Evolutionary conservation across 192 early-diverging fungal genomes (phyloP), one percentile per base, ranked within the genome.

Genomic region (Coemansia sp.): DNA sequence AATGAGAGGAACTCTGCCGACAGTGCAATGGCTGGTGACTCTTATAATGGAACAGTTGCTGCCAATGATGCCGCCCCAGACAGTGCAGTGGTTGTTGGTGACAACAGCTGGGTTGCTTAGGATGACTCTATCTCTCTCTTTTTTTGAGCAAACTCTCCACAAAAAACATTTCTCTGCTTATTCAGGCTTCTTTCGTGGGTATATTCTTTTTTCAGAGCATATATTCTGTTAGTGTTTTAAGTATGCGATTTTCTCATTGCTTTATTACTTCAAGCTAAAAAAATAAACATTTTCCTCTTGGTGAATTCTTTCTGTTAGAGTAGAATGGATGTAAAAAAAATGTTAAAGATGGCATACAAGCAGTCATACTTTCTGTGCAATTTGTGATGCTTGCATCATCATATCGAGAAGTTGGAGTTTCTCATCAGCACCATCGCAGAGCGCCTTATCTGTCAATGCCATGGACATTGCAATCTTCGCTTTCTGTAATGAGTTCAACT

Each of bases 381-480:
- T 73, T 30, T 34, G 56, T n/a, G 78, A 70, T 1, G 76, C 81
- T 58, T 86, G 76, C 49, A 86, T 56, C 77, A 89, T 82, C 58
- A 92, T 63, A 70, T 84, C 78, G 54, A 94, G 54, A 27, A 97
- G 67, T 74, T 96, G 94, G 54, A 98, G 69, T 56, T 93, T 84
- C 67, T 98, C 96, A 67, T 96, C 93, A 1, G 93, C 90, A 4
- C 96, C 94, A 54, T 95, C 93, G 24, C 85, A 74, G 19, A 98
- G 82, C 2, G 76, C 69, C 65, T 88, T 86, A 68, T 98, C 96
- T 10, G 82, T 74, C 23, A 67, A 56, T 2, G 85, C 93, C 67
- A 98, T 75, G 6, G 81, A 56, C 58, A 88, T 73, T 0, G 87
- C 78, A 31, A 95, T 84, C 54, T 85, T 82, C 8, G 90, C 73